Evolutionary conservation across 495 filamentous ascomycete species (phyloP), one percentile per base, ranked within the genome.

Genomic region (Hypoxylon intermedium): DNA sequence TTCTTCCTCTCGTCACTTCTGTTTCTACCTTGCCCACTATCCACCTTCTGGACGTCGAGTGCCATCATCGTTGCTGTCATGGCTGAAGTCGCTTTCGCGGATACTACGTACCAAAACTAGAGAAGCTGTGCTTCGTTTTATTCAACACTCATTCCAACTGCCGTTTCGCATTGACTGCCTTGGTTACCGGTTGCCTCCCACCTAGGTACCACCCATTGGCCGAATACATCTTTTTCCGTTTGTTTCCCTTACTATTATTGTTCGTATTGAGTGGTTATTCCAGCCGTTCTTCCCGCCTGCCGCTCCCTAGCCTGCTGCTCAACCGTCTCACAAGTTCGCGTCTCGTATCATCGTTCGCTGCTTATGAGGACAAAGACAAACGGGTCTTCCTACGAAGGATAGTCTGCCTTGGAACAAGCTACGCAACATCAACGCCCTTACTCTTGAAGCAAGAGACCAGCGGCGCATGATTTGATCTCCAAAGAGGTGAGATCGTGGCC

Each of bases 51-150:
- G 38, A 44, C 19, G 9, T 51, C 15, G 38, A 28, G n/a, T 45
- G 23, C 36, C 38, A 31, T 48, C 28, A 19, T 45, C 34, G 18
- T 31, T 21, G 15, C 36, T 30, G n/a, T 24, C 49, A 47, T 60
- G 55, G 28, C 45, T 65, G 60, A 36, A 60, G 11, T 41, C 28
- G 9, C 18, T 33, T 11, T 50, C 45, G 20, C 33, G 18, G 38
- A 28, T 33, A 49, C 47, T 26, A 26, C 31, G 16, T 40, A 13
- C 53, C 47, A 53, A 53, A 63, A 53, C 44, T 50, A 64, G 23
- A 61, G 62, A 58, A 67, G 63, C 63, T 44, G 63, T 11, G 58
- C 63, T 65, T 65, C 56, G 40, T 55, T 60, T 11, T 31, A 42
- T 64, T 50, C 49, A 41, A 50, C 18, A 37, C 45, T 53, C 37